Evolutionary conservation across 2,329 filamentous ascomycete genomes (phyloP).

Genomic region (Arthrobotrys conoides): DNA sequence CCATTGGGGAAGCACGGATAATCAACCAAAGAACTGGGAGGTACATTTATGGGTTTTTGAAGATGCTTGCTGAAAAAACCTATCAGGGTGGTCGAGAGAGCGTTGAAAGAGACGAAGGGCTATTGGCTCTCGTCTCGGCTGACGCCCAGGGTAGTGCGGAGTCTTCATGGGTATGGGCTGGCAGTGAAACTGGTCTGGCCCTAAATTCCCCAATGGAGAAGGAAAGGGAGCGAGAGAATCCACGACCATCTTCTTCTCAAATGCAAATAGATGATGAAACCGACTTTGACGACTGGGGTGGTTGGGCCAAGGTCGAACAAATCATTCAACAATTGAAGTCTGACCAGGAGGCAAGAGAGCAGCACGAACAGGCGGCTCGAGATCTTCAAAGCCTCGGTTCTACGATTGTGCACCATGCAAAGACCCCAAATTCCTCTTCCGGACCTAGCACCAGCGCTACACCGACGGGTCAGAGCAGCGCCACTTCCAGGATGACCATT

Average conservation of each 20-base stretch:
- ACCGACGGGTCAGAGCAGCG: constrained; percentile 38
- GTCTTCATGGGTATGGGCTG: constrained; percentile 75
- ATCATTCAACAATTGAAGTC: constrained; percentile 62
- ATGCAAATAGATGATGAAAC: constrained; percentile 51
- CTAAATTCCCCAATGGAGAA: constrained; percentile 62
- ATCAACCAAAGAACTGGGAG: constrained; percentile 84
- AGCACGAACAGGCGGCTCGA: constrained; percentile 61
- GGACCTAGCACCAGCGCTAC: constrained; percentile 37
- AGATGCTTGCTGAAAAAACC: constrained; percentile 73
- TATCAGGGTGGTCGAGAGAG: constrained; percentile 57
- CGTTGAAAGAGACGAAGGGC: constrained; percentile 78
- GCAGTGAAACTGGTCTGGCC: constrained; percentile 63
- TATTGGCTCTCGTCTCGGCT: constrained; percentile 86
- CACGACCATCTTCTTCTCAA: constrained; percentile 57
- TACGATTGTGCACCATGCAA: constrained; percentile 38
- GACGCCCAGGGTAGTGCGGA: constrained; percentile 87
- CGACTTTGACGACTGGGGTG: constrained; percentile 63
- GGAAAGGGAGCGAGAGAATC: constrained; percentile 55
- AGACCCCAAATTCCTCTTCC: constrained; percentile 38
- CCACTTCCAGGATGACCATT: constrained; percentile 61
- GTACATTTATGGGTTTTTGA: constrained; percentile 84
- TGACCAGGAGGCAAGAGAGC: constrained; percentile 61
- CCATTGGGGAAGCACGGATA: constrained; percentile 79
- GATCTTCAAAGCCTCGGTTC: constrained; percentile 61
- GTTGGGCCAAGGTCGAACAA: constrained; percentile 62